These are phyloP conservation scores for Chytriomyces hyalinus DNA, from an alignment of 192 early-diverging fungal species.

Conservation along the genomic window DNA sequence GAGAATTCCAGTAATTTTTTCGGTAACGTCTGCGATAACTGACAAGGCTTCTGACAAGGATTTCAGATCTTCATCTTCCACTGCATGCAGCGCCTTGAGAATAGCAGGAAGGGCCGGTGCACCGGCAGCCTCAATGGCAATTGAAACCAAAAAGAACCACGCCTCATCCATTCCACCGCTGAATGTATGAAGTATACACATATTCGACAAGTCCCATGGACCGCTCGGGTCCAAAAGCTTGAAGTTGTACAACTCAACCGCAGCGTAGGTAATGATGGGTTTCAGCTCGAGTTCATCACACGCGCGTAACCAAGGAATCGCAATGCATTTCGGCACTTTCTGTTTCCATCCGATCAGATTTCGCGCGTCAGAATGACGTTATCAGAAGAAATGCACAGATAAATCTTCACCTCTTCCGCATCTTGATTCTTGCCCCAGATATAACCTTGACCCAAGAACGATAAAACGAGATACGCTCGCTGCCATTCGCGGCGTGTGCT, in stretches of 20 bases:
- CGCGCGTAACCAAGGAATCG: slow-evolving; percentile 82
- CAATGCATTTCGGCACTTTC: slow-evolving; percentile 76
- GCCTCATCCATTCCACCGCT: slow-evolving; percentile 88
- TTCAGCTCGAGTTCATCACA: slow-evolving; percentile 79
- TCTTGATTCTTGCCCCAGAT: slow-evolving; percentile 87
- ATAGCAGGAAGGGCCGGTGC: slow-evolving; percentile 74
- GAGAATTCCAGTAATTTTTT: slow-evolving; percentile 43
- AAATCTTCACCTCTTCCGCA: slow-evolving; percentile 59
- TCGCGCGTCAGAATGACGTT: slow-evolving; percentile 7
- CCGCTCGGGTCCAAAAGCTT: slow-evolving; percentile 81
- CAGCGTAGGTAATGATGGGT: slow-evolving; percentile 85
- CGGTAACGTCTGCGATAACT: slow-evolving; percentile 53
- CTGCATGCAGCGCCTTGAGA: slow-evolving; percentile 65
- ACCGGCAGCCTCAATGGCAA: slow-evolving; percentile 83
- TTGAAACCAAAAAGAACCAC: slow-evolving; percentile 96
- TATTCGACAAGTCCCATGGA: slow-evolving; percentile 77
- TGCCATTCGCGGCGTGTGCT: slow-evolving; percentile 72
- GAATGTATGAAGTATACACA: slow-evolving; percentile 82
- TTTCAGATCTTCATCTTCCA: slow-evolving; percentile 56
- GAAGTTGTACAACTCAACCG: slow-evolving; percentile 92
- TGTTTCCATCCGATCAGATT: slow-evolving; percentile 33
- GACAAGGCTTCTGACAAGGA: slow-evolving; percentile 57
- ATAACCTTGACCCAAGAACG: slow-evolving; percentile 88
- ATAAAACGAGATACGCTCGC: slow-evolving; percentile 85
- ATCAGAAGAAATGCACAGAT: slow-evolving; percentile 1